Percentiles rank a stretch among this genome's conserved stretches.
Evolutionary conservation across 2,329 filamentous ascomycete species (phyloP).

Genomic region (Penicillium sp.): DNA sequence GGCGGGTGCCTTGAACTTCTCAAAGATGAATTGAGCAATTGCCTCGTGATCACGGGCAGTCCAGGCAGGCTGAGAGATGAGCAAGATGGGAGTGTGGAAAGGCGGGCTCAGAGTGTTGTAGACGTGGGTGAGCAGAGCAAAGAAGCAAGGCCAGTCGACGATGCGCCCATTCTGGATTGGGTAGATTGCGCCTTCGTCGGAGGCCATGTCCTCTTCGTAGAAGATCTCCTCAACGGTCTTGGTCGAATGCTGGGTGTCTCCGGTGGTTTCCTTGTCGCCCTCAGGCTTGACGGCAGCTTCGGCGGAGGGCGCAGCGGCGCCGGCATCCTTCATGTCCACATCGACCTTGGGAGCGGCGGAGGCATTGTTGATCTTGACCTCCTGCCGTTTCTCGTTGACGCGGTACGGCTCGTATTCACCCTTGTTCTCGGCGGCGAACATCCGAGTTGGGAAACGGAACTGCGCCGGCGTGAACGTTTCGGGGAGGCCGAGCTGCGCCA

Average conservation of each 20-base stretch:
- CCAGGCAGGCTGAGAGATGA: constrained; percentile 90
- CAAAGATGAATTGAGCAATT: constrained; percentile 92
- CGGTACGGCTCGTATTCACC: constrained; percentile 82
- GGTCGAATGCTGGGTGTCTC: constrained; percentile 29
- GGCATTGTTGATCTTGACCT: constrained; percentile 31
- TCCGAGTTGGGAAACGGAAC: constrained; percentile 84
- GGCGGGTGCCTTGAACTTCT: constrained; percentile 92
- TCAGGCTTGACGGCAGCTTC: constrained; percentile 28
- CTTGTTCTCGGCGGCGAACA: constrained; percentile 79
- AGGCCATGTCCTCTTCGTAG: constrained; percentile 86
- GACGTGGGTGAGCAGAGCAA: constrained; percentile 89
- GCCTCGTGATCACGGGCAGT: constrained; percentile 82
- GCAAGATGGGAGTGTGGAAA: constrained; percentile 90
- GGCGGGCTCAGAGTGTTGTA: constrained; percentile 86
- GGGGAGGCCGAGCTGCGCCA: constrained; percentile 85
- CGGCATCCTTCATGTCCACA: constrained; percentile 50
- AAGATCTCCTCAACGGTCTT: constrained; percentile 54
- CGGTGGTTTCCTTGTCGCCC: constrained; percentile 25
- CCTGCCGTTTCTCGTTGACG: constrained; percentile 59
- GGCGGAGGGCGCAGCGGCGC: constrained; percentile 21
- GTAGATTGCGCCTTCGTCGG: constrained; percentile 85
- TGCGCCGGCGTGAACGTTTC: constrained; percentile 91
- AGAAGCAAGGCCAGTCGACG: constrained; percentile 87
- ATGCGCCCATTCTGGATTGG: constrained; percentile 81
- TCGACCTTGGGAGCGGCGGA: constrained; percentile 37